These are phyloP conservation scores for Crepidotus variabilis DNA, from an alignment of 768 basidiomycete species.

Conservation along the genomic window DNA sequence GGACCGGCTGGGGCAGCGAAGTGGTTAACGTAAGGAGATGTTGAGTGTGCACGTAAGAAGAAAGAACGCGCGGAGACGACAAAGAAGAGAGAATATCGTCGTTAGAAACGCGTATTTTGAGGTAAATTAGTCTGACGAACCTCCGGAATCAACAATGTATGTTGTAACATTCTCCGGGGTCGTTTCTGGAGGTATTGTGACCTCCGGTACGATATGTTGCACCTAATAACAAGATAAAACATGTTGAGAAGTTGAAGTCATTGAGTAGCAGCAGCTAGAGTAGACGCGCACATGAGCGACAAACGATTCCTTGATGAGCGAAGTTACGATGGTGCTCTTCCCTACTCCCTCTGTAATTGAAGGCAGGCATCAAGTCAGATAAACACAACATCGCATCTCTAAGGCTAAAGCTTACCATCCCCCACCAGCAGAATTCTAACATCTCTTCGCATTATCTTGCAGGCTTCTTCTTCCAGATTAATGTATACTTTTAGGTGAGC, in stretches of 20 bases:
- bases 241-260: too few species aligned
- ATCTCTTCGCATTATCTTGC: conserved; percentile 79
- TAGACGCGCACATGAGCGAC: conserved; percentile 67
- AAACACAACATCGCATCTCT: conserved; percentile 1
- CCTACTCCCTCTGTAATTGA: conserved; percentile 81
- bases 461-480: not conserved
- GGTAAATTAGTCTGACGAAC: conserved; percentile 39
- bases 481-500: not conserved
- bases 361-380: conserved; percentile 2
- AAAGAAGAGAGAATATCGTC: not conserved
- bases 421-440: conserved; percentile 92
- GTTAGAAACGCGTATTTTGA: conserved; percentile 8
- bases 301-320: conserved; percentile 94
- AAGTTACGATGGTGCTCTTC: conserved; percentile 96
- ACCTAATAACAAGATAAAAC: conserved; percentile 49
- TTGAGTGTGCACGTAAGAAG: not conserved
- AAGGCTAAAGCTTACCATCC: conserved; percentile 59
- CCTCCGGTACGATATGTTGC: conserved; percentile 92
- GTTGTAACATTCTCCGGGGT: conserved; percentile 98
- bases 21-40: not conserved
- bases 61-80: not conserved
- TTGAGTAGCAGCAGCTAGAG: not conserved
- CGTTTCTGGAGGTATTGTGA: conserved; percentile 96
- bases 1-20: conserved; percentile 57
- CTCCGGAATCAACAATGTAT: conserved; percentile 96